Evolutionary conservation across 2,329 filamentous ascomycete genomes (phyloP).

Genomic region (Pochonia chlamydosporia): DNA sequence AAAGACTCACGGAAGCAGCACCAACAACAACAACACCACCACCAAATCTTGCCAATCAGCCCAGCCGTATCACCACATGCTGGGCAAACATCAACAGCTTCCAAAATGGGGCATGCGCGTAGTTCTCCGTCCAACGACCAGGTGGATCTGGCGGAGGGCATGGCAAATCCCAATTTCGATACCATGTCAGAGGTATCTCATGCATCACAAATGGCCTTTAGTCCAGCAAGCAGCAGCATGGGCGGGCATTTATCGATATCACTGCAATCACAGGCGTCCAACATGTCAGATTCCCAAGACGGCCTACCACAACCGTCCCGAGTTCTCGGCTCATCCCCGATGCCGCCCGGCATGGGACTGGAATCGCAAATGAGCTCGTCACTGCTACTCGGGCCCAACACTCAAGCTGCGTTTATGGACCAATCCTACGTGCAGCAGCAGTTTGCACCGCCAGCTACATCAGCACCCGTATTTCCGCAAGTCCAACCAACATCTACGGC

Average conservation of each 20-base stretch:
- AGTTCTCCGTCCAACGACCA: slow-evolving; percentile 11
- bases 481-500: slow-evolving; percentile 15
- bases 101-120: slow-evolving; percentile 12
- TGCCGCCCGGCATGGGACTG: slow-evolving; percentile 20
- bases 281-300: slow-evolving; percentile 11
- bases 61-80: not conserved
- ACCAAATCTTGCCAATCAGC: slow-evolving; percentile 2
- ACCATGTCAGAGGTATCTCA: slow-evolving; percentile 17
- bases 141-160: slow-evolving; percentile 14
- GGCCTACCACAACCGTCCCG: slow-evolving; percentile 16
- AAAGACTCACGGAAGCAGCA: slow-evolving; percentile 32
- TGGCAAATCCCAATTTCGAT: slow-evolving; percentile 17
- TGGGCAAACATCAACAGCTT: not conserved
- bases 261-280: slow-evolving; percentile 16
- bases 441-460: slow-evolving; percentile 16
- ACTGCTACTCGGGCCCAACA: slow-evolving; percentile 31
- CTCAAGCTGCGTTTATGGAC: slow-evolving; percentile 29
- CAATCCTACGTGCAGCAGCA: slow-evolving; percentile 26
- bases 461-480: slow-evolving; percentile 18
- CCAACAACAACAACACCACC: not conserved
- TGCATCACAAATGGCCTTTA: slow-evolving; percentile 17
- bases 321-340: slow-evolving; percentile 17
- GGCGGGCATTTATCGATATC: slow-evolving; percentile 15
- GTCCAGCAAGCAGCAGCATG: slow-evolving; percentile 14
- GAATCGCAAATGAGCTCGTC: slow-evolving; percentile 32